These are phyloP conservation scores for Cryphonectria parasitica DNA, from an alignment of 2,329 filamentous ascomycete species.

Conservation along the genomic window DNA sequence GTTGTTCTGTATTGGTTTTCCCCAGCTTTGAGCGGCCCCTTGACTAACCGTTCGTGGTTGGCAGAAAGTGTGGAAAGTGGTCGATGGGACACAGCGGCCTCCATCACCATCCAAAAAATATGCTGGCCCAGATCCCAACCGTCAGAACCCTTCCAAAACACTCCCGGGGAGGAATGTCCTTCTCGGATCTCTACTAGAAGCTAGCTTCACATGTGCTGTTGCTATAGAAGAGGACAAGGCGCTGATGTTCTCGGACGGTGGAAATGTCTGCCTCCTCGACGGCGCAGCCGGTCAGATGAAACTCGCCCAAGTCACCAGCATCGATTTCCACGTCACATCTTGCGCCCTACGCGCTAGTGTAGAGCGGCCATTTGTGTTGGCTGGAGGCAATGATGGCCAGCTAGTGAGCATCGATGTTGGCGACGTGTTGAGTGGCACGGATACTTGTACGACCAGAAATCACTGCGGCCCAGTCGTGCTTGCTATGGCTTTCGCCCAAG, in stretches of 20 bases:
- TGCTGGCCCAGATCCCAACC: conserved; percentile 48
- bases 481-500: conserved; percentile 68
- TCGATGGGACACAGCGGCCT: conserved; percentile 65
- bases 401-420: conserved; percentile 58
- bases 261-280: conserved; percentile 87
- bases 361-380: conserved; percentile 58
- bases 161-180: conserved; percentile 86
- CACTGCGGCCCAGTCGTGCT: conserved; percentile 46
- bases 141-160: conserved; percentile 59
- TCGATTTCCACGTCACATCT: conserved; percentile 71
- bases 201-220: conserved; percentile 79
- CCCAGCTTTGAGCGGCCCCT: neutral
- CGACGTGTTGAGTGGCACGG: conserved; percentile 48
- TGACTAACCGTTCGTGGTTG: neutral
- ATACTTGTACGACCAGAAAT: conserved; percentile 36
- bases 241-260: conserved; percentile 83
- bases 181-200: conserved; percentile 79
- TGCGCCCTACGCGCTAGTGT: conserved; percentile 57
- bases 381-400: conserved; percentile 70
- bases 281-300: conserved; percentile 74
- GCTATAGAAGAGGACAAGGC: conserved; percentile 73
- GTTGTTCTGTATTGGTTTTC: neutral
- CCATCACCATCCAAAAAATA: conserved; percentile 68
- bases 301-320: conserved; percentile 66
- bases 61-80: conserved; percentile 25